Conservation (phyloP, 106 monocot genomes). For the Phalaenopsis aphrodite region DNA sequence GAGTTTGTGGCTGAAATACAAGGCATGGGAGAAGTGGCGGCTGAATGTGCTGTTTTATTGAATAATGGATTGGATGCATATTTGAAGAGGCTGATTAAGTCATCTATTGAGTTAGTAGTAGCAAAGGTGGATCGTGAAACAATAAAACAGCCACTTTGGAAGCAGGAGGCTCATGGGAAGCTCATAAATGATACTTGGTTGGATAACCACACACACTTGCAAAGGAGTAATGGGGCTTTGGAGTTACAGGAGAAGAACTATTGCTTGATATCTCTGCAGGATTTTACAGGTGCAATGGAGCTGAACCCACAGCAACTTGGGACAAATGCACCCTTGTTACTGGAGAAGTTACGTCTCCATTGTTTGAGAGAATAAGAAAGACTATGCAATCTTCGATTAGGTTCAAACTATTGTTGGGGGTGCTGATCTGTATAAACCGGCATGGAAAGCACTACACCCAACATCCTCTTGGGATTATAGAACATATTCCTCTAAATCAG, state of each 20-base stretch:
- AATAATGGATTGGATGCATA: constrained; percentile 80
- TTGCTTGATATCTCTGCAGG: constrained; percentile 31
- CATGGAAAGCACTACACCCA: constrained; percentile 2
- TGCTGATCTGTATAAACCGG: neutral
- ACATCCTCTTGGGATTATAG: neutral
- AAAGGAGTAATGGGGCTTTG: constrained; percentile 24
- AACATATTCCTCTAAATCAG: constrained; percentile 2
- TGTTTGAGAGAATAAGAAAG: constrained; percentile 47
- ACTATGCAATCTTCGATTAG: neutral
- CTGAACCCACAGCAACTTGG: constrained; percentile 55
- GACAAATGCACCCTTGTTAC: constrained; percentile 53
- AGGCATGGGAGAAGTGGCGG: constrained; percentile 41
- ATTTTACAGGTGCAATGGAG: constrained; percentile 72
- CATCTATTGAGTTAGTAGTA: constrained; percentile 49
- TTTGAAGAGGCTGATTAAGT: constrained; percentile 66
- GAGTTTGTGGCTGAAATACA: constrained; percentile 59
- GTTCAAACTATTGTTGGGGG: constrained; percentile 2
- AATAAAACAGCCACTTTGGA: constrained; percentile 22
- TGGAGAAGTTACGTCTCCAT: constrained; percentile 48
- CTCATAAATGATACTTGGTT: constrained; percentile 41
- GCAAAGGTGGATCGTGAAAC: constrained; percentile 21
- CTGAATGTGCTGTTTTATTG: constrained; percentile 77
- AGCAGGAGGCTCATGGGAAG: constrained; percentile 33
- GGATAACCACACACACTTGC: constrained; percentile 38
- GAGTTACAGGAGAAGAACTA: constrained; percentile 19